A percentile compares a stretch with the other conserved stretches of the same genome.
Evolutionary conservation across 164 flowering plant genomes (phyloP).

Genomic region (Akebia trifoliata): DNA sequence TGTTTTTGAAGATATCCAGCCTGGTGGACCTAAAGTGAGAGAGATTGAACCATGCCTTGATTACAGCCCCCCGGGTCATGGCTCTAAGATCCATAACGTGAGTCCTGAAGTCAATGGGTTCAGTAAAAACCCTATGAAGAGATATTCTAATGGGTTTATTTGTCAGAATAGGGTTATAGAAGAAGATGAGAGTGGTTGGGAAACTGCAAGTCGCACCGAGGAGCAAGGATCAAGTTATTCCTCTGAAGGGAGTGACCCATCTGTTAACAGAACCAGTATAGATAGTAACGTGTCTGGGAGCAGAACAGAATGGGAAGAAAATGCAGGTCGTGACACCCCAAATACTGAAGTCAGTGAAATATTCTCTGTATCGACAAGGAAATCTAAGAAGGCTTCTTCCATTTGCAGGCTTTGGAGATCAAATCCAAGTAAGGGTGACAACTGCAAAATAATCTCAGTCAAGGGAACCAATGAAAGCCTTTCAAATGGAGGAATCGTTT

Average conservation of each 20-base stretch:
- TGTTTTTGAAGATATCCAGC: constrained; percentile 22
- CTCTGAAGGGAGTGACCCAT: constrained; percentile 56
- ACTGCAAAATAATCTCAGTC: constrained; percentile 44
- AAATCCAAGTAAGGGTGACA: constrained; percentile 46
- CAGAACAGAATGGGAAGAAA: constrained; percentile 67
- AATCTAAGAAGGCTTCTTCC: constrained; percentile 51
- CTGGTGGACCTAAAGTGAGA: constrained; percentile 24
- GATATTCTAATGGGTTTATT: constrained; percentile 26
- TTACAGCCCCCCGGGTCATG: constrained; percentile 45
- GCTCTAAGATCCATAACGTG: no score
- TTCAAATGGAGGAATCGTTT: constrained; percentile 41
- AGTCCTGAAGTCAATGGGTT: no score
- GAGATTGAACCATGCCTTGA: constrained; percentile 49
- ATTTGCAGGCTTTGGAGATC: constrained; percentile 76
- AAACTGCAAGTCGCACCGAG: constrained; percentile 77
- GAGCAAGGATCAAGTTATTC: no score
- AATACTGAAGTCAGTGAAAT: constrained; percentile 55
- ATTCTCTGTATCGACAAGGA: constrained; percentile 35
- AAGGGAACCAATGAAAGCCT: constrained; percentile 52
- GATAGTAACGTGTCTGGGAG: constrained; percentile 54
- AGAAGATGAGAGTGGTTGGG: constrained; percentile 93
- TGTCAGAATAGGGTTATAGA: constrained; percentile 44
- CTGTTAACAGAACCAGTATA: constrained; percentile 45
- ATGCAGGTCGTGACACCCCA: constrained; percentile 42
- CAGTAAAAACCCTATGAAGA: constrained; percentile 22